Evolutionary conservation across 2,329 filamentous ascomycete species (phyloP).

Genomic region (Scedosporium apiospermum): DNA sequence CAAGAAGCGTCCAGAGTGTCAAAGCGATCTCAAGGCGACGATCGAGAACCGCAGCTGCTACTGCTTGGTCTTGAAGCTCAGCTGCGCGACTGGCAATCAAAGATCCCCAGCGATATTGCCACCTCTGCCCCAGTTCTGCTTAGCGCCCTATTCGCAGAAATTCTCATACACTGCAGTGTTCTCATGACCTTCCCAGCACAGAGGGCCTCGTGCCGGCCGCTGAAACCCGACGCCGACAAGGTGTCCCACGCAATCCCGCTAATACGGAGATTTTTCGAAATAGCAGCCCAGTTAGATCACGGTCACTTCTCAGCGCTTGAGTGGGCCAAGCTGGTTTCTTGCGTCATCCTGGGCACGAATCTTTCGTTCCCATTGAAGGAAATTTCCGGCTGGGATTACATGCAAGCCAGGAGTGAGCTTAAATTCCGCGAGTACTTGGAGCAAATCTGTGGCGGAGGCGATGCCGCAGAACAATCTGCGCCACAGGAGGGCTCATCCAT

Average conservation of each 20-base stretch:
- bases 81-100: constrained; percentile 21
- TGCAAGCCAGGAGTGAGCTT: constrained; percentile 28
- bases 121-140: neutral
- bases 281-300: neutral
- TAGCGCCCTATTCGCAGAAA: neutral
- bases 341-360: neutral
- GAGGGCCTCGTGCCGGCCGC: neutral
- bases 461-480: constrained; percentile 9
- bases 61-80: constrained; percentile 38
- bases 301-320: neutral
- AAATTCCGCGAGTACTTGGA: constrained; percentile 29
- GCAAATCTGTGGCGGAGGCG: constrained; percentile 18
- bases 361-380: neutral
- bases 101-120: neutral
- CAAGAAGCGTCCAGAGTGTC: constrained; percentile 27
- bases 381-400: constrained; percentile 18
- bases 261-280: neutral
- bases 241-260: neutral
- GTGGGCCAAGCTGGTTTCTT: neutral
- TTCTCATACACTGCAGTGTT: neutral
- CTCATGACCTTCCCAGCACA: neutral
- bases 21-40: constrained; percentile 15
- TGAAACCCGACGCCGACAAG: neutral
- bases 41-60: constrained; percentile 33
- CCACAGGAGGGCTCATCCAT: constrained; percentile 9